Conservation (phyloP, 2,329 filamentous ascomycete species). For the Cladosporium sp. region DNA sequence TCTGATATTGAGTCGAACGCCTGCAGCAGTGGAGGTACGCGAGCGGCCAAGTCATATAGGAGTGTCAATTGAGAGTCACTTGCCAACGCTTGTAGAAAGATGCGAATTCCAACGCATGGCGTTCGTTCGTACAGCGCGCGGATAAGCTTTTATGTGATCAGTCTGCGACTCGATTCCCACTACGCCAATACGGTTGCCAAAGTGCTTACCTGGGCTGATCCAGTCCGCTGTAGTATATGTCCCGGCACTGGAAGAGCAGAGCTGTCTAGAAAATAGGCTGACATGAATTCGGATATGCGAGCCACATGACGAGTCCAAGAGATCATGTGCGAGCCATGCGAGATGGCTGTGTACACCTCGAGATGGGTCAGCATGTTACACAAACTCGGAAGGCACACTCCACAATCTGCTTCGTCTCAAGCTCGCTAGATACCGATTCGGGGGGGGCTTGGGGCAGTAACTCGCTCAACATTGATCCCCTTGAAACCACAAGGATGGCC, state of each 20-base stretch:
- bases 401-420: not conserved
- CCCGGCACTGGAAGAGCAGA: not conserved
- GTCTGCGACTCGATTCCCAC: not conserved
- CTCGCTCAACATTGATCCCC: not conserved
- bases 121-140: not conserved
- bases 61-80: not conserved
- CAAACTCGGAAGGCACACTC: not conserved
- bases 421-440: no score
- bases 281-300: not conserved
- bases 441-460: not conserved
- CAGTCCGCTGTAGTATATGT: not conserved
- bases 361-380: not conserved
- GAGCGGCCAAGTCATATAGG: not conserved
- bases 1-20: not conserved
- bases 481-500: not conserved
- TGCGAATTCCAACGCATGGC: not conserved
- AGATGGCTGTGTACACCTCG: not conserved
- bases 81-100: not conserved
- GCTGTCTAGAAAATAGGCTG: no score
- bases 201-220: not conserved
- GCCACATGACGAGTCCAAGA: not conserved
- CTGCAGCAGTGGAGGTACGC: not conserved
- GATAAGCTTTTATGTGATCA: not conserved
- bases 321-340: not conserved
- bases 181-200: not conserved